phyloP scores from a whole-genome alignment of 1,284 basidiomycete species.

The Neotropicomus parvogracilis region DNA sequence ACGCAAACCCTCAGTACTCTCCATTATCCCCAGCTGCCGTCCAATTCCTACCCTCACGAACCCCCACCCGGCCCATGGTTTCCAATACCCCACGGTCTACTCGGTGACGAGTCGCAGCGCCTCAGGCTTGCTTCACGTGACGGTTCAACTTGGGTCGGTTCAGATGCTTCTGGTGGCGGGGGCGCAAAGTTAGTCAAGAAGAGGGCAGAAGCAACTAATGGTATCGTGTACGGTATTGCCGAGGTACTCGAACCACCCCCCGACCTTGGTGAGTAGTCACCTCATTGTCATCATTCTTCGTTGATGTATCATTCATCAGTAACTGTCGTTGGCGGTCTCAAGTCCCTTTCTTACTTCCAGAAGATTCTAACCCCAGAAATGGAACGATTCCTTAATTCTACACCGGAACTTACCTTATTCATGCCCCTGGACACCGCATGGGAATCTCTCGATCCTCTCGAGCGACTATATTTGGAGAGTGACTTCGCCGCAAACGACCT shows the following conservation, averaged over 20 bases:
- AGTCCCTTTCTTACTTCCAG: slow-evolving; percentile 67
- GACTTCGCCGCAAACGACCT: slow-evolving; percentile 80
- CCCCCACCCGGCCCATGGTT: slow-evolving; percentile 84
- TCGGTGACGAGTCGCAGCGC: slow-evolving; percentile 82
- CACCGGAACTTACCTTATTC: slow-evolving; percentile 83
- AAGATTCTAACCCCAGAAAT: slow-evolving; percentile 61
- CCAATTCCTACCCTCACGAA: slow-evolving; percentile 53
- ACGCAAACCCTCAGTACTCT: slow-evolving; percentile 57
- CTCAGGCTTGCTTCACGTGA: slow-evolving; percentile 60
- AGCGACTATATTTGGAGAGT: slow-evolving; percentile 83
- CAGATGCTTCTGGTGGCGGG: slow-evolving; percentile 67
- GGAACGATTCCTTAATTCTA: slow-evolving; percentile 51
- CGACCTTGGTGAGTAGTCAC: slow-evolving; percentile 59
- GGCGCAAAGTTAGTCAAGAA: slow-evolving; percentile 63
- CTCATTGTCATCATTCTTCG: neutral
- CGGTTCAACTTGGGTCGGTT: slow-evolving; percentile 57
- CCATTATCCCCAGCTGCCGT: slow-evolving; percentile 61
- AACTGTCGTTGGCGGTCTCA: slow-evolving; percentile 50
- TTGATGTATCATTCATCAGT: slow-evolving; percentile 11
- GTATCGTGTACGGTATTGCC: slow-evolving; percentile 74
- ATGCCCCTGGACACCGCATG: slow-evolving; percentile 84
- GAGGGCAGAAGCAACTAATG: slow-evolving; percentile 63
- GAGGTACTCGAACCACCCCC: slow-evolving; percentile 75
- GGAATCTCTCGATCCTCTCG: slow-evolving; percentile 59
- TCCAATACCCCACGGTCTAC: slow-evolving; percentile 74